Evolutionary conservation across 257 asterid genomes (phyloP), one percentile per base, ranked within the genome.

Genomic region (Cordia subcordata): DNA sequence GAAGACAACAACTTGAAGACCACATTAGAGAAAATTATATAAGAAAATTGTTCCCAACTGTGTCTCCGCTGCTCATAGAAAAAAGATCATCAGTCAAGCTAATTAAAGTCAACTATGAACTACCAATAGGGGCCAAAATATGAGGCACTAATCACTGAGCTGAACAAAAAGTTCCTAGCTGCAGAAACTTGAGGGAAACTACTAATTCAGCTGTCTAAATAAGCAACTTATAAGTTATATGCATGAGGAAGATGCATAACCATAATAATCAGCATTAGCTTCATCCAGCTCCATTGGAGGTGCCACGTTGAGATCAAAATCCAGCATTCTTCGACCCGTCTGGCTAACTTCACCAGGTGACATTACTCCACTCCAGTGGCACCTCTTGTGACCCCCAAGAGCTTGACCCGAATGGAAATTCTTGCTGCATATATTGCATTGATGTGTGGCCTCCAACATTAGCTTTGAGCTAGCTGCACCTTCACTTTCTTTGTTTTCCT

Each of bases 261-360:
- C 59, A n/a, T 18, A 42, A 37, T 15, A 57, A 56, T 38, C 58
- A 6, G 27, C 22, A 46, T 61, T 61, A n/a, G 19, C 52, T 16
- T 68, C 72, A 10, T 74, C 79, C n/a, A n/a, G n/a, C 8, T 69
- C 61, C 60, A 42, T 0, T 6, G 75, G 75, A 20, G 90, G 94
- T 68, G 49, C 27, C 58, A 79, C 75, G 49, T 85, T 82, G 47
- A 82, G 87, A 65, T 85, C 89, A 59, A 85, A 63, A 19, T 65
- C 77, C 40, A 75, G 16, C 44, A 63, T 22, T 65, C 67, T 66
- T 20, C 42, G 14, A 9, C 54, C 53, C 1, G 49, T 37, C 14
- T 58, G 50, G 63, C 58, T 67, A 21, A 33, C 62, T 68, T 64
- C 79, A 47, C 61, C 58, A 4, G 50, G 10, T 0, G 62, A 53